Base-by-base conservation (phyloP, 371 early-diverging fungal genomes). In the Mortierella sp. region DNA sequence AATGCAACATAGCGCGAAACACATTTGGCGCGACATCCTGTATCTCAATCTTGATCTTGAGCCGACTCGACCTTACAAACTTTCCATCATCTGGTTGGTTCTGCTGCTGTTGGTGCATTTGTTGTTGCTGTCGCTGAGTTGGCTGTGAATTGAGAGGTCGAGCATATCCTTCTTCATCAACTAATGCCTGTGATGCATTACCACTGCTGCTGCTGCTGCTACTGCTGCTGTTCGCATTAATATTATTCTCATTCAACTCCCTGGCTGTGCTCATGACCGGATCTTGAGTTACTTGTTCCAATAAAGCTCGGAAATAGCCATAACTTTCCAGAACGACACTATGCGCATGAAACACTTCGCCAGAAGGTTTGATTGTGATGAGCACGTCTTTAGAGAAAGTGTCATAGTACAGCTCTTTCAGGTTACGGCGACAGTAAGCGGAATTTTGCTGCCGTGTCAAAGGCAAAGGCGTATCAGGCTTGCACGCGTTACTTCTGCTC, bases 341-440 rank as follows among this genome's bases (percentile, higher is more conserved):
- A 23, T 78, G 79, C 1, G 66, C 79, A 32, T 78, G 66, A 40
- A 78, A 61, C 13, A 66, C 29, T 1, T 69, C 70, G 0, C 57
- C 61, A 0, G 60, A 59, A 17, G 75, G 75, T 29, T 35, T 64
- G 7, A 75, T 61, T 15, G 57, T 71, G 29, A 80, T 70, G 40
- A 43, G 47, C 17, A 74, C 71, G 19, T 80, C 80, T 58, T 74
- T 74, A 12, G 80, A 68, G 3, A 62, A 19, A 3, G 64, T 70
- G 40, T 80, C 80, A 17, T 62, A 54, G 32, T 74, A 74, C 60
- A 80, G 60, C 35, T 80, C 80, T 43, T 74, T 70, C 7, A 80
- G 64, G 60, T 80, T 80, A 5, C 80, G 70, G 43, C 80, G 80
- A 49, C 80, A 80, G 37, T 74, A 80, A 3, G 80, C 80, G 8